phyloP scores from a whole-genome alignment of 495 filamentous ascomycete genomes.

The Trypethelium eluteriae region DNA sequence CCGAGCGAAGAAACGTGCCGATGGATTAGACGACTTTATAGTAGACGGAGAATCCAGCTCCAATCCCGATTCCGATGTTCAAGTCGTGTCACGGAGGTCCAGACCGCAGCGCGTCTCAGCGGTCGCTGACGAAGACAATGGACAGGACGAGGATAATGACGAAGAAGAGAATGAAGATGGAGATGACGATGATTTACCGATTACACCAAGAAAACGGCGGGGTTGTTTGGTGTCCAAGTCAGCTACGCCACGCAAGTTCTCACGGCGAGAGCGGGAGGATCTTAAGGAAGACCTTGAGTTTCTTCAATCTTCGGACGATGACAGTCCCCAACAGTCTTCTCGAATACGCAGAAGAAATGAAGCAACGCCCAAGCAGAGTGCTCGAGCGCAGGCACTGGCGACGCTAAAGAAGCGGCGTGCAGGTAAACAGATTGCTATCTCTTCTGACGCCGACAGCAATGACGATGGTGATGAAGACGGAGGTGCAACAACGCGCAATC shows the following conservation, averaged over 20 bases:
- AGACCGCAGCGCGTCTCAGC: slow-evolving; percentile 6
- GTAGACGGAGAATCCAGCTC: slow-evolving; percentile 3
- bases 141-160: slow-evolving; percentile 21
- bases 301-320: slow-evolving; percentile 22
- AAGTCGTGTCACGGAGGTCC: slow-evolving; percentile 17
- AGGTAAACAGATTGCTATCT: slow-evolving; percentile 13
- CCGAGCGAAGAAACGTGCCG: neutral
- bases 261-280: slow-evolving; percentile 31
- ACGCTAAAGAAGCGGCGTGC: slow-evolving; percentile 28
- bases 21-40: neutral
- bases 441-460: neutral
- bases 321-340: slow-evolving; percentile 19
- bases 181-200: slow-evolving; percentile 20
- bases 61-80: slow-evolving; percentile 24
- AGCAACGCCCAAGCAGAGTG: slow-evolving; percentile 18
- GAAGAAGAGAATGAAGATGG: slow-evolving; percentile 24
- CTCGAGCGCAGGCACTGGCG: slow-evolving; percentile 29
- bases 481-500: slow-evolving; percentile 19
- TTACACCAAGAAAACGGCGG: slow-evolving; percentile 15
- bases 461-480: slow-evolving; percentile 21
- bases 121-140: slow-evolving; percentile 15
- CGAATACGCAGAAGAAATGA: slow-evolving; percentile 18
- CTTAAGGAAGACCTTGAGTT: slow-evolving; percentile 35
- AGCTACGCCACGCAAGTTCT: slow-evolving; percentile 11
- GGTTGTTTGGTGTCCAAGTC: slow-evolving; percentile 11